Percentiles rank a stretch among this genome's conserved stretches.
These are phyloP conservation scores for Cladorrhinum samala DNA, from an alignment of 495 filamentous ascomycete genomes.

Conservation along the genomic window DNA sequence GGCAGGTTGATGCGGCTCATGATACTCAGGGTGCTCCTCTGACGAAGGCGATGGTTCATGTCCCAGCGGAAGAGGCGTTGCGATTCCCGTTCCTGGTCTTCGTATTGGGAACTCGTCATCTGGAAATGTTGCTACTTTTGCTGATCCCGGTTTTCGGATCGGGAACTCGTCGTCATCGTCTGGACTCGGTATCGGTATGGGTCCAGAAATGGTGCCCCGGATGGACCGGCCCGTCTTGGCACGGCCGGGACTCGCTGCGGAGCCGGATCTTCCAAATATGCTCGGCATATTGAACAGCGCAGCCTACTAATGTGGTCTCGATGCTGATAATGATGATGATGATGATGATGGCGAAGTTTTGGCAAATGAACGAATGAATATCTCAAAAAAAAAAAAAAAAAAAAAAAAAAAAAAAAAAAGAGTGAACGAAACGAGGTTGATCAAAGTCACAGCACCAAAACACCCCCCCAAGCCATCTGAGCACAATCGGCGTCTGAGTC, in stretches of 20 bases:
- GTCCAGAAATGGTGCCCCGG: conserved; percentile 47
- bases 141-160: conserved; percentile 33
- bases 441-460: not conserved
- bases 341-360: not conserved
- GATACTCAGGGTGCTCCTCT: conserved; percentile 12
- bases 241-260: conserved; percentile 27
- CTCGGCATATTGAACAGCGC: conserved; percentile 20
- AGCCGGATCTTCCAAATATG: conserved; percentile 33
- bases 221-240: conserved; percentile 38
- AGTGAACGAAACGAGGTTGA: conserved; percentile 16
- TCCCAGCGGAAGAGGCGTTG: conserved; percentile 21
- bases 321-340: not conserved
- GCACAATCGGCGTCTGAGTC: conserved; percentile 17
- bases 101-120: conserved; percentile 41
- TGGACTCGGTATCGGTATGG: conserved; percentile 38
- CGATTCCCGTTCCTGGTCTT: conserved; percentile 32
- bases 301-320: not conserved
- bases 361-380: not conserved
- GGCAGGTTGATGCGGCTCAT: not conserved
- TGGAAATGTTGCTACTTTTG: conserved; percentile 20
- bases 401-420: conserved; percentile 1
- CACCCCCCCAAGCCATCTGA: conserved; percentile 22
- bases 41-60: conserved; percentile 17
- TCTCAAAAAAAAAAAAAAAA: not conserved
- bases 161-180: conserved; percentile 45